Conservation (phyloP, 805 yeast species). For the Candida krabiensis region DNA sequence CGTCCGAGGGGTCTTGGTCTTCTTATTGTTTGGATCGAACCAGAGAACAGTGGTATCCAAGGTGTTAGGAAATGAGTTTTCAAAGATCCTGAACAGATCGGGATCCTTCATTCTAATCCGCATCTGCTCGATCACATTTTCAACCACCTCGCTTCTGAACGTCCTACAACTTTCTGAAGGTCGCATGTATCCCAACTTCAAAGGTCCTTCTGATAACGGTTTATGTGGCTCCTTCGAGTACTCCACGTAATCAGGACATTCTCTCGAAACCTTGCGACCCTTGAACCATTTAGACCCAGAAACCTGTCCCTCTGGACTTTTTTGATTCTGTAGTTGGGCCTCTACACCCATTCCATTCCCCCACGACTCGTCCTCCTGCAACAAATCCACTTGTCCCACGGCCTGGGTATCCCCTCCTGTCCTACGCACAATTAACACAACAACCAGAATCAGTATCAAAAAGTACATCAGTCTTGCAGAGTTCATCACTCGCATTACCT, state of each 20-base stretch:
- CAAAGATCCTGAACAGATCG: conserved; percentile 73
- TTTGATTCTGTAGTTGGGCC: neutral
- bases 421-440: conserved; percentile 7
- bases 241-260: conserved; percentile 63
- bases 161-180: conserved; percentile 75
- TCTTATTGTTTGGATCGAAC: conserved; percentile 41
- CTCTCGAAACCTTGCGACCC: conserved; percentile 12
- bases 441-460: conserved; percentile 8
- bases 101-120: conserved; percentile 49
- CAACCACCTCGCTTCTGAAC: conserved; percentile 62
- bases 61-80: conserved; percentile 84
- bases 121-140: conserved; percentile 54
- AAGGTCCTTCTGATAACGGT: conserved; percentile 59
- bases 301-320: neutral
- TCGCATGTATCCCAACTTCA: conserved; percentile 68
- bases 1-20: conserved; percentile 46
- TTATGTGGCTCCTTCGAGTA: conserved; percentile 55
- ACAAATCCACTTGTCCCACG: conserved; percentile 4
- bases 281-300: conserved; percentile 22
- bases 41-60: conserved; percentile 83
- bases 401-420: conserved; percentile 2
- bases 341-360: neutral
- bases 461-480: conserved; percentile 20
- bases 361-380: conserved; percentile 3
- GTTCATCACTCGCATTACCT: conserved; percentile 8